Base-by-base conservation (phyloP, 805 yeast genomes). In the Wickerhamomyces queroliae region DNA sequence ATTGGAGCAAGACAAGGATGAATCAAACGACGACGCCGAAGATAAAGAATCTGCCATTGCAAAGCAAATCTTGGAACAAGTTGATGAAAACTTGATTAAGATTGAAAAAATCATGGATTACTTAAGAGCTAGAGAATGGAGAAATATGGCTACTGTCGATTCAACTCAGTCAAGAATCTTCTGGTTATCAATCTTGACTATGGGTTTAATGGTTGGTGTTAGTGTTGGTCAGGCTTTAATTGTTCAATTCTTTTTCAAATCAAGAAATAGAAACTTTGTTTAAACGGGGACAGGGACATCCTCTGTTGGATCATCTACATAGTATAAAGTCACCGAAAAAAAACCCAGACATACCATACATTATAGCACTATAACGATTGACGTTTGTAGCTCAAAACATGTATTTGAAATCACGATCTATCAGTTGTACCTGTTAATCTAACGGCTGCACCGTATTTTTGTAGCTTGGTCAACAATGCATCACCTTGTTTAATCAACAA, bases 371-470 rank as follows among this genome's bases (percentile, higher is more conserved):
- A n/a, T n/a, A n/a, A n/a, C n/a, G n/a, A n/a, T n/a, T n/a, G n/a
- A n/a, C n/a, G n/a, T n/a, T n/a, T n/a, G n/a, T n/a, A n/a, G n/a
- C n/a, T n/a, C n/a, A n/a, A 7, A 16, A 29, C 17, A 13, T 23
- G n/a, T 15, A 15, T 7, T 16, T 20, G 5, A 28, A 12, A 16
- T 11, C 15, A 38, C 47, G 75, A 79, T 50, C 79, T 73, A 58
- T 89, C 96, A 21, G 95, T 85, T 18, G 33, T 30, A 35, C 98
- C 97, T 56, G 95, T 83, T 53, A 93, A 74, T 61, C 95, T 85
- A 36, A 93, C 98, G 18, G 97, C 96, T 33, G 98, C 96, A 35
- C 96, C 95, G 53, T 91, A 93, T 62, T 90, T 93, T 62, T 93
- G 99, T 57, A 93, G 73, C 62, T 91, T 93, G 15, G 99, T 91